Evolutionary conservation across 345 rosid genomes (phyloP).

Genomic region (Ceriops decandra): DNA sequence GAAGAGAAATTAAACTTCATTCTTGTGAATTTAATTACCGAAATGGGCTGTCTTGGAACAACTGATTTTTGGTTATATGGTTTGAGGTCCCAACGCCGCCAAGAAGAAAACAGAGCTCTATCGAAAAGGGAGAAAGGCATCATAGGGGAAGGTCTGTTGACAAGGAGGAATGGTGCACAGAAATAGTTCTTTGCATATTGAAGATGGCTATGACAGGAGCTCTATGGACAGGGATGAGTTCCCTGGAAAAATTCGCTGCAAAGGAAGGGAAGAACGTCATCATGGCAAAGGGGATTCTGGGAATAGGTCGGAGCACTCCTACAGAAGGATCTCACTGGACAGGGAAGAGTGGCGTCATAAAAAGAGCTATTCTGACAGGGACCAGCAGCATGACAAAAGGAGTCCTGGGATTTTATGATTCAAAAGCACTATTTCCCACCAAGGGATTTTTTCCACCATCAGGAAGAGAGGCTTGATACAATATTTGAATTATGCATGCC

Average conservation of each 20-base stretch:
- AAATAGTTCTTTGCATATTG: slow-evolving; percentile 16
- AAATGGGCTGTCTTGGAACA: not conserved
- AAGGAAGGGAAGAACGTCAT: slow-evolving; percentile 35
- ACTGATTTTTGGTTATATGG: slow-evolving; percentile 1
- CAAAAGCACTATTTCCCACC: too few relatives aligned
- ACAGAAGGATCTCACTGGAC: slow-evolving; percentile 32
- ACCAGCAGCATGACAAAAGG: slow-evolving; percentile 23
- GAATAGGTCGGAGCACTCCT: slow-evolving; percentile 14
- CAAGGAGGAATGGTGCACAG: slow-evolving; percentile 2
- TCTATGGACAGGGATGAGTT: slow-evolving; percentile 22
- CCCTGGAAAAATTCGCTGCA: slow-evolving; percentile 10
- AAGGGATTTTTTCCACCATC: too few relatives aligned
- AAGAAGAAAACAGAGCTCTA: slow-evolving; percentile 46
- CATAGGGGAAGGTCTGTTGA: slow-evolving; percentile 11
- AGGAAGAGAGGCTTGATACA: too few relatives aligned
- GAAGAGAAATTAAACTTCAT: slow-evolving; percentile 6
- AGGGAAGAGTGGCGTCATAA: slow-evolving; percentile 24
- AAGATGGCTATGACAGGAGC: slow-evolving; percentile 28
- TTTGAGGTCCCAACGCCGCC: slow-evolving; percentile 89
- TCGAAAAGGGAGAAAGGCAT: slow-evolving; percentile 28
- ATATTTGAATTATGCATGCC: too few relatives aligned
- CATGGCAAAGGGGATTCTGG: slow-evolving; percentile 10
- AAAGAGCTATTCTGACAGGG: slow-evolving; percentile 30
- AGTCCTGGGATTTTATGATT: not conserved
- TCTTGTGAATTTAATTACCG: not conserved